Evolutionary conservation across 306 rosid genomes (phyloP).

Genomic region (Pyrus betulifolia): DNA sequence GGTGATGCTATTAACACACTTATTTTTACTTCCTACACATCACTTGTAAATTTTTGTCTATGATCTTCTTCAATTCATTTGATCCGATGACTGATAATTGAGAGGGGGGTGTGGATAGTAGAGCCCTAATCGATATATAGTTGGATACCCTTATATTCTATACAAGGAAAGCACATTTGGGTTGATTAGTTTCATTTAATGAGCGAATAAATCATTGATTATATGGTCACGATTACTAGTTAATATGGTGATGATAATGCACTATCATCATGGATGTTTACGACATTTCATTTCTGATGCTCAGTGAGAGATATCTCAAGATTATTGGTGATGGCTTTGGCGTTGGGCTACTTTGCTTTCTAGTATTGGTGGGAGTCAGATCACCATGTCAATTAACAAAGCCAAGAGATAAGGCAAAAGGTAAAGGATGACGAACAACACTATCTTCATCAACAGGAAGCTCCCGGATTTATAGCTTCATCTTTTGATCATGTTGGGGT

Average conservation of each 20-base stretch:
- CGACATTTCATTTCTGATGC: neutral
- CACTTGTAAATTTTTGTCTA: no score
- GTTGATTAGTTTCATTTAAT: no score
- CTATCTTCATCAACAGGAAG: neutral
- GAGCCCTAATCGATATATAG: no score
- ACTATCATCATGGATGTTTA: neutral
- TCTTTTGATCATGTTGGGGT: constrained; percentile 1
- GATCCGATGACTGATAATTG: no score
- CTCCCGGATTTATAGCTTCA: neutral
- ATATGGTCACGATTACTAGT: no score
- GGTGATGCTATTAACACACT: no score
- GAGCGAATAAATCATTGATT: no score
- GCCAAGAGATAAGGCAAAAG: neutral
- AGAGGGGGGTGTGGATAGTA: no score
- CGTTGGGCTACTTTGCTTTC: neutral
- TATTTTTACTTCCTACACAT: no score
- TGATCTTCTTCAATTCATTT: no score
- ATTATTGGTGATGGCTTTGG: neutral
- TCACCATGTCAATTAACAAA: constrained; percentile 3
- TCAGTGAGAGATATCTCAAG: neutral
- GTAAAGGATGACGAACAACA: neutral
- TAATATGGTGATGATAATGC: neutral
- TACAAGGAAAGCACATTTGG: no score
- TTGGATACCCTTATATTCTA: no score
- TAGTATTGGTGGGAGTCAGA: neutral